Evolutionary conservation across 208 protist genomes (phyloP).

Genomic region (Kentomonas sorsogonicus): DNA sequence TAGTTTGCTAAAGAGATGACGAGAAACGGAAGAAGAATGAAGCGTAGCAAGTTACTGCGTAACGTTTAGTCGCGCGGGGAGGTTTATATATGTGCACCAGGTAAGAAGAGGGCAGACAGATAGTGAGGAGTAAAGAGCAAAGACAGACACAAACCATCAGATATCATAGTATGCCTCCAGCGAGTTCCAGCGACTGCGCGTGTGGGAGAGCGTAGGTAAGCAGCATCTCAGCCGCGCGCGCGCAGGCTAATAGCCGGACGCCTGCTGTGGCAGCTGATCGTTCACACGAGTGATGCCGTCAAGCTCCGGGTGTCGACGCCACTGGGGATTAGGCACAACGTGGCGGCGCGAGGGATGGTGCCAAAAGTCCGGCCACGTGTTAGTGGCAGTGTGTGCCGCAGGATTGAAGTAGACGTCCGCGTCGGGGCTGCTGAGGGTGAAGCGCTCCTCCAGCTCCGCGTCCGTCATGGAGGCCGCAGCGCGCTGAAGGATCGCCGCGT

Average conservation of each 20-base stretch:
- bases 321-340: conserved; percentile 75
- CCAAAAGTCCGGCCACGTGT: conserved; percentile 87
- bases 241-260: conserved; percentile 75
- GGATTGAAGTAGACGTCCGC: conserved; percentile 79
- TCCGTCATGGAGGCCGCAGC: conserved; percentile 25
- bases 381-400: no score
- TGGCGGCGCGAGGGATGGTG: conserved; percentile 73
- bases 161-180: neutral
- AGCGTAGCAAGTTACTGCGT: no score
- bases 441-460: conserved; percentile 33
- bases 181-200: no score
- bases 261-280: conserved; percentile 34
- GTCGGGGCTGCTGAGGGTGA: conserved; percentile 64
- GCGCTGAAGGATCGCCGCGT: conserved; percentile 42
- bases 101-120: neutral
- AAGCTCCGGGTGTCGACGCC: conserved; percentile 69
- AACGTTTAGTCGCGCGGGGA: no score
- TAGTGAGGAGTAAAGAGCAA: neutral
- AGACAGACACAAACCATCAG: neutral
- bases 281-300: conserved; percentile 84
- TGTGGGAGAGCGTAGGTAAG: no score
- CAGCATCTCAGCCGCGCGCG: no score
- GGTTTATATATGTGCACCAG: no score
- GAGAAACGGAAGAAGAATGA: conserved; percentile 6
- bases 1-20: no score